Percentiles rank a stretch among this genome's conserved stretches.
Conservation (phyloP, 768 basidiomycete species). For the Podaxis sp. region DNA sequence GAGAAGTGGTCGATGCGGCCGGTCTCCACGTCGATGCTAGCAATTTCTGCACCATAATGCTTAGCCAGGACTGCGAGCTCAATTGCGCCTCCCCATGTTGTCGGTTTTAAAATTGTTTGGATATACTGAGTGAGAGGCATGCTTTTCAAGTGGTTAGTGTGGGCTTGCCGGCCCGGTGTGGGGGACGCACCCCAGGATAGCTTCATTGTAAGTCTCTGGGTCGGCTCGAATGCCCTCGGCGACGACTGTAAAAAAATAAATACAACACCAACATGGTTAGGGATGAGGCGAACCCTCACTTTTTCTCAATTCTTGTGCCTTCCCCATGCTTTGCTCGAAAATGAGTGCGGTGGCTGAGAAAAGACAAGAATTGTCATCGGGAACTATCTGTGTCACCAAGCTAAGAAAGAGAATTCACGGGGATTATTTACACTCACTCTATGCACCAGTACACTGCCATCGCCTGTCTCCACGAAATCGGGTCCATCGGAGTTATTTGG, state of each 20-base stretch:
- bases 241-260: slow-evolving; percentile 53
- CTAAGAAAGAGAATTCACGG: neutral
- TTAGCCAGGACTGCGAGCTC: slow-evolving; percentile 84
- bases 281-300: slow-evolving; percentile 43
- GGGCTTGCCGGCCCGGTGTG: neutral
- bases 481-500: slow-evolving; percentile 34
- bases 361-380: slow-evolving; percentile 97
- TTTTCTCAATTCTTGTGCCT: slow-evolving; percentile 69
- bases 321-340: slow-evolving; percentile 80
- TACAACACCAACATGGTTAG: neutral
- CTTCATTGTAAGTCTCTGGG: slow-evolving; percentile 75
- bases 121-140: slow-evolving; percentile 73
- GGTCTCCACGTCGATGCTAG: slow-evolving; percentile 88
- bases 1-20: slow-evolving; percentile 86
- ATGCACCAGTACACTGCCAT: slow-evolving; percentile 71
- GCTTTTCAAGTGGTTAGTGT: slow-evolving; percentile 21
- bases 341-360: slow-evolving; percentile 86
- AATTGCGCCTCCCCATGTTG: slow-evolving; percentile 95
- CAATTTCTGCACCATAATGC: slow-evolving; percentile 84
- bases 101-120: slow-evolving; percentile 72
- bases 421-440: slow-evolving; percentile 42
- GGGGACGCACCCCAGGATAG: slow-evolving; percentile 74
- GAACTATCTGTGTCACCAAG: slow-evolving; percentile 59
- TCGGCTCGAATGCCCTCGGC: slow-evolving; percentile 78
- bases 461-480: slow-evolving; percentile 54